Conservation (phyloP, 2,329 filamentous ascomycete genomes). For the Dryadomyces quercus-mongolicae region DNA sequence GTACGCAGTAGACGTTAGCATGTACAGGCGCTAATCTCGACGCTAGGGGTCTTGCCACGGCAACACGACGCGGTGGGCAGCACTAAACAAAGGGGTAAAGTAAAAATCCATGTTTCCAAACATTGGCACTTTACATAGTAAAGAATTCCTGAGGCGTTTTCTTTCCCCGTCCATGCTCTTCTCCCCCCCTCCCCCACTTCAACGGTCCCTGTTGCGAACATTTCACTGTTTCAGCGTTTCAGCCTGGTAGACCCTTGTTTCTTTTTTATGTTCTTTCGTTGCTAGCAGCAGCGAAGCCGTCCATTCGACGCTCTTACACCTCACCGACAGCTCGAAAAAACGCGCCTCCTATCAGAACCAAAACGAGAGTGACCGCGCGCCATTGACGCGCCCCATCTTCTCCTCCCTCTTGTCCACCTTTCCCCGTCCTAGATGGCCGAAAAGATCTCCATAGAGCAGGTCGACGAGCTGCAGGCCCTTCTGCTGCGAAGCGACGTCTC, state of each 20-base stretch:
- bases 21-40: neutral
- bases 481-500: slow-evolving; percentile 40
- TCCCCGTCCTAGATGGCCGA: slow-evolving; percentile 19
- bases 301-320: neutral
- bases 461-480: slow-evolving; percentile 25
- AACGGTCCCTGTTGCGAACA: neutral
- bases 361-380: too few species aligned
- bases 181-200: neutral
- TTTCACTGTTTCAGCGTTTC: neutral
- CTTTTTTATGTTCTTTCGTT: neutral
- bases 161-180: neutral
- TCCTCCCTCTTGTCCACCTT: neutral
- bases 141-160: neutral
- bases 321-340: neutral
- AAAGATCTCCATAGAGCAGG: slow-evolving; percentile 24
- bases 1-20: neutral
- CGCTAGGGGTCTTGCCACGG: neutral
- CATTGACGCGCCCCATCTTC: neutral
- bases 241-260: neutral
- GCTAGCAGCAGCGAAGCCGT: neutral
- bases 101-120: neutral
- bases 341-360: too few species aligned
- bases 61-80: neutral
- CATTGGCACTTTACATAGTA: neutral
- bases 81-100: slow-evolving; percentile 2